Conservation (phyloP, 2,329 filamentous ascomycete species). For the Pyrenophora graminea region DNA sequence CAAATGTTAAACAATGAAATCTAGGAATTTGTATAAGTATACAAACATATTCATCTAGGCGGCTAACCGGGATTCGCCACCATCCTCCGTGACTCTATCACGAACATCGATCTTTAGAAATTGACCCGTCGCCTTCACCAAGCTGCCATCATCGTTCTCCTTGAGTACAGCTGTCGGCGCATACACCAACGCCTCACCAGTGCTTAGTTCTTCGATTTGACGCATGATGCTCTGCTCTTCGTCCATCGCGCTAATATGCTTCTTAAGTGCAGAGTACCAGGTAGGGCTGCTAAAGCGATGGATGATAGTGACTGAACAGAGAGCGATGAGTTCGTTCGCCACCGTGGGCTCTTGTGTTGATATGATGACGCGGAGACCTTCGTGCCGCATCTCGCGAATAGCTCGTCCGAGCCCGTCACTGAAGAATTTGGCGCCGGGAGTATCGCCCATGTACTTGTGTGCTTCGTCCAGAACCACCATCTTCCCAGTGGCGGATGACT, state of each 20-base stretch:
- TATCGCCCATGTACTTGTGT: constrained; percentile 71
- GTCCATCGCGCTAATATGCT: background rate
- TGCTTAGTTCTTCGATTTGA: no score
- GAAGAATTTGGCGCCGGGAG: constrained; percentile 60
- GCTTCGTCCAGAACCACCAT: constrained; percentile 76
- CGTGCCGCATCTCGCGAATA: constrained; percentile 72
- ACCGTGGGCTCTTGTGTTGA: constrained; percentile 79
- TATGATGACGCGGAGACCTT: constrained; percentile 68
- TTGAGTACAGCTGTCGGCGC: no score
- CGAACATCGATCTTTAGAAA: constrained; percentile 31
- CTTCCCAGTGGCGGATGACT: constrained; percentile 51
- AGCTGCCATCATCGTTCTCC: background rate
- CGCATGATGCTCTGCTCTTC: background rate
- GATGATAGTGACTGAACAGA: constrained; percentile 73
- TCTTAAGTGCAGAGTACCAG: background rate
- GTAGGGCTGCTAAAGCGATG: background rate
- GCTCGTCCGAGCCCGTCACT: constrained; percentile 65
- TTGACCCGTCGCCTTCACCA: constrained; percentile 12
- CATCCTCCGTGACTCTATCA: constrained; percentile 21
- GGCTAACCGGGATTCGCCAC: constrained; percentile 45
- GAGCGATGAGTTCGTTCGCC: constrained; percentile 67
- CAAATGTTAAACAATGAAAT: background rate
- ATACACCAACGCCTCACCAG: no score
- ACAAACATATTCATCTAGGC: no score
- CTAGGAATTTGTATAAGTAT: constrained; percentile 52